phyloP scores from a whole-genome alignment of 2,329 filamentous ascomycete species.

The Stagonosporopsis tanaceti region DNA sequence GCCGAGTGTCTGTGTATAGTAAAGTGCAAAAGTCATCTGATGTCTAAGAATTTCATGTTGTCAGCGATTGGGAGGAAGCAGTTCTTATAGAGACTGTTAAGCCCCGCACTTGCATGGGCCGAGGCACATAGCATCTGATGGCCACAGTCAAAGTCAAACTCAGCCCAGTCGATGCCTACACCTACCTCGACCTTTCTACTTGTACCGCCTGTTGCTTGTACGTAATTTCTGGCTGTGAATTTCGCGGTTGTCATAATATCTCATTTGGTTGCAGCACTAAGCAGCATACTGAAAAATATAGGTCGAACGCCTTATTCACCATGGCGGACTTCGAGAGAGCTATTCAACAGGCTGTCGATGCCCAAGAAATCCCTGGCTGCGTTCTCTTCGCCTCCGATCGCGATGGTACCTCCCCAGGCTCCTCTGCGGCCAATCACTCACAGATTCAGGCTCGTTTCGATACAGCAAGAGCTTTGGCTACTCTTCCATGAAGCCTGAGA shows the following conservation, averaged over 20 bases:
- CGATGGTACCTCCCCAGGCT: constrained; percentile 24
- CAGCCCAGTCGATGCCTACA: too few species aligned
- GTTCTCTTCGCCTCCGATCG: constrained; percentile 33
- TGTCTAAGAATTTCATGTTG: too few species aligned
- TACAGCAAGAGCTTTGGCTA: constrained; percentile 49
- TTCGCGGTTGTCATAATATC: too few species aligned
- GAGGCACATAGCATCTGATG: neutral
- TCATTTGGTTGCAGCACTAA: neutral
- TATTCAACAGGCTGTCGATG: constrained; percentile 31
- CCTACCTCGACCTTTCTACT: neutral
- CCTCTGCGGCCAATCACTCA: neutral
- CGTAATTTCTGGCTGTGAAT: neutral
- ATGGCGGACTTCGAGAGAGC: constrained; percentile 27
- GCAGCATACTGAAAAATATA: neutral
- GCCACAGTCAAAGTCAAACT: too few species aligned
- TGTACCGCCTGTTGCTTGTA: neutral
- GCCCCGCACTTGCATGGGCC: constrained; percentile 14
- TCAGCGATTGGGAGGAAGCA: too few species aligned
- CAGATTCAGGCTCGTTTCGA: constrained; percentile 26
- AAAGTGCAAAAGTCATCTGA: too few species aligned
- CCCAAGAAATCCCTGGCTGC: constrained; percentile 30
- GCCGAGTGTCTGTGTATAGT: too few species aligned
- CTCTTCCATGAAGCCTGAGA: constrained; percentile 25
- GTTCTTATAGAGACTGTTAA: neutral
- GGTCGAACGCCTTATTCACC: neutral